Evolutionary conservation across 139 green algal species (phyloP).

Genomic region (Nannochloris sp.): DNA sequence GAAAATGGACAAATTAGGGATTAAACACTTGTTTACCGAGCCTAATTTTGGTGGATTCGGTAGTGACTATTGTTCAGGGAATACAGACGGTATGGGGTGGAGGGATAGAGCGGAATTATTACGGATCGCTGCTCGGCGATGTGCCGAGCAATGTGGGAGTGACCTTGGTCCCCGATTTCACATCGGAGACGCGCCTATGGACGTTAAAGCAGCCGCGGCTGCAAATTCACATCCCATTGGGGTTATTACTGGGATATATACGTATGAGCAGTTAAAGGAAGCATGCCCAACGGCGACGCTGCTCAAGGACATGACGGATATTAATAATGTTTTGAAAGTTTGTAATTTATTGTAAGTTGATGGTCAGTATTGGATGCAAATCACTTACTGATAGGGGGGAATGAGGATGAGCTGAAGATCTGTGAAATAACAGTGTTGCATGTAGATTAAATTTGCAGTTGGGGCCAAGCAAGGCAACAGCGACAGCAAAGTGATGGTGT

Average conservation of each 20-base stretch:
- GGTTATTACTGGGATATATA: constrained; percentile 73
- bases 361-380: too few relatives aligned
- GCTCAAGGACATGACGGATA: constrained; percentile 22
- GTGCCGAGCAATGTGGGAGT: neutral
- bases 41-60: constrained; percentile 87
- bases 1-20: constrained; percentile 71
- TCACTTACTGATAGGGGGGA: too few relatives aligned
- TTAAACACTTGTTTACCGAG: constrained; percentile 64
- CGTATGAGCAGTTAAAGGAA: constrained; percentile 29
- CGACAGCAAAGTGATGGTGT: too few relatives aligned
- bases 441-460: too few relatives aligned
- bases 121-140: constrained; percentile 46
- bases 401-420: too few relatives aligned
- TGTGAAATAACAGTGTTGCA: too few relatives aligned
- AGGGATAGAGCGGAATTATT: constrained; percentile 78
- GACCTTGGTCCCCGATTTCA: constrained; percentile 38
- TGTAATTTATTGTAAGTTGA: neutral
- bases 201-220: constrained; percentile 65
- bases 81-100: constrained; percentile 61
- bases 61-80: constrained; percentile 49
- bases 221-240: constrained; percentile 54
- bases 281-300: constrained; percentile 13
- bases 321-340: constrained; percentile 13
- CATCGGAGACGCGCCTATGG: constrained; percentile 74
- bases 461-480: too few relatives aligned